Conservation (phyloP, 2,329 filamentous ascomycete genomes). For the Cladosporium sp. region DNA sequence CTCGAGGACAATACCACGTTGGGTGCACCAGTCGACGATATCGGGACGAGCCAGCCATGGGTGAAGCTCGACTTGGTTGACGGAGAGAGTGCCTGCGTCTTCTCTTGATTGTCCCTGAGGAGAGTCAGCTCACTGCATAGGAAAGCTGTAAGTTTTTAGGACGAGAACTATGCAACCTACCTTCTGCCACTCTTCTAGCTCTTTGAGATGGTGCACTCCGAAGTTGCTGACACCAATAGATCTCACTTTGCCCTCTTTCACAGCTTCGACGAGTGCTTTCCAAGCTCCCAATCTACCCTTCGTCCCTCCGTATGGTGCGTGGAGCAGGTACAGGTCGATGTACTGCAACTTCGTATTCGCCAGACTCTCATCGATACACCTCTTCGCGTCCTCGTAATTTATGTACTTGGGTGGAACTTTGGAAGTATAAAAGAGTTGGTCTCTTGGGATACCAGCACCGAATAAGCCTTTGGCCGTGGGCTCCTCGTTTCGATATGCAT, state of each 20-base stretch:
- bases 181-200: constrained; percentile 55
- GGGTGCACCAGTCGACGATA: constrained; percentile 73
- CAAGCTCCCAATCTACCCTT: constrained; percentile 53
- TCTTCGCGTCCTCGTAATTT: constrained; percentile 65
- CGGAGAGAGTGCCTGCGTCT: constrained; percentile 70
- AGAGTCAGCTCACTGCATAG: not conserved
- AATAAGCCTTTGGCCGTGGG: constrained; percentile 56
- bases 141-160: not conserved
- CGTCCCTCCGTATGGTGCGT: constrained; percentile 55
- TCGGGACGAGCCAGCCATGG: constrained; percentile 82
- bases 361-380: constrained; percentile 64
- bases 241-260: constrained; percentile 52
- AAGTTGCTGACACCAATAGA: constrained; percentile 58
- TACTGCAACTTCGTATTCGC: constrained; percentile 55
- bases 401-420: constrained; percentile 56
- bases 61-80: constrained; percentile 88
- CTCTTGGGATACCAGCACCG: constrained; percentile 53
- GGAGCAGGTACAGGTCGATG: constrained; percentile 51
- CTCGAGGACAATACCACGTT: constrained; percentile 50
- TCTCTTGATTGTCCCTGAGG: constrained; percentile 42
- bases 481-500: constrained; percentile 59
- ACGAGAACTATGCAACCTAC: constrained; percentile 26
- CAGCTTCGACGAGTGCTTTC: constrained; percentile 56
- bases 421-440: constrained; percentile 62
- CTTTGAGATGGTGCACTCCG: constrained; percentile 56